phyloP scores from a whole-genome alignment of 2,329 filamentous ascomycete species.

The Fusarium armeniacum region DNA sequence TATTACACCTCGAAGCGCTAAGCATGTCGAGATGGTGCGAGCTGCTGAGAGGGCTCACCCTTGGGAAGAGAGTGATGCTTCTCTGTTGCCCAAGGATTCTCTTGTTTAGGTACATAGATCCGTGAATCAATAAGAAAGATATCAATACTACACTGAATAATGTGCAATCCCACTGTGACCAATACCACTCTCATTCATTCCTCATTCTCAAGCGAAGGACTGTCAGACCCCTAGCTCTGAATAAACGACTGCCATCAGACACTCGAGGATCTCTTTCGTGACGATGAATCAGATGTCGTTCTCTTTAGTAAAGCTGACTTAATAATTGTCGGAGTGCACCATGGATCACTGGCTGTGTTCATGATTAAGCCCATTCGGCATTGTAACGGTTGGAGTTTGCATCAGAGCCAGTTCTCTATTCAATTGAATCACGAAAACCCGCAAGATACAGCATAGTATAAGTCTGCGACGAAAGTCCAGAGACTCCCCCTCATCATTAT shows the following conservation, averaged over 20 bases:
- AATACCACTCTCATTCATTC: background rate
- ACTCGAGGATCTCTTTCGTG: fast-evolving
- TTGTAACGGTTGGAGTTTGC: fast-evolving
- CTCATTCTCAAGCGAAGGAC: background rate
- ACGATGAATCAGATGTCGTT: background rate
- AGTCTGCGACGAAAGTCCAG: background rate
- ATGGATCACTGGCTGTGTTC: background rate
- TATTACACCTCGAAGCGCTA: slow-evolving; percentile 39
- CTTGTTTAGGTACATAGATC: background rate
- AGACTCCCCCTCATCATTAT: background rate
- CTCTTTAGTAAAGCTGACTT: background rate
- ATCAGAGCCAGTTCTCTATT: background rate
- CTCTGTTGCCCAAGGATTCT: slow-evolving; percentile 14
- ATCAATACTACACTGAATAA: background rate
- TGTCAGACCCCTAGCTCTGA: background rate
- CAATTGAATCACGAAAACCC: background rate
- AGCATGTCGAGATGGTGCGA: slow-evolving; percentile 37
- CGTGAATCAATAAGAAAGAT: background rate
- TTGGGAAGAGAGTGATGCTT: slow-evolving; percentile 47
- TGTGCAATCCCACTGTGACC: fast-evolving
- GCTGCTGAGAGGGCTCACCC: slow-evolving; percentile 38
- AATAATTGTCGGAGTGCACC: too few relatives aligned
- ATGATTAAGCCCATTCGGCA: background rate
- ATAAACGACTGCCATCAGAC: background rate
- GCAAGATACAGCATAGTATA: background rate